phyloP scores from a whole-genome alignment of 2,329 filamentous ascomycete species.

The Pseudocercospora macadamiae region DNA sequence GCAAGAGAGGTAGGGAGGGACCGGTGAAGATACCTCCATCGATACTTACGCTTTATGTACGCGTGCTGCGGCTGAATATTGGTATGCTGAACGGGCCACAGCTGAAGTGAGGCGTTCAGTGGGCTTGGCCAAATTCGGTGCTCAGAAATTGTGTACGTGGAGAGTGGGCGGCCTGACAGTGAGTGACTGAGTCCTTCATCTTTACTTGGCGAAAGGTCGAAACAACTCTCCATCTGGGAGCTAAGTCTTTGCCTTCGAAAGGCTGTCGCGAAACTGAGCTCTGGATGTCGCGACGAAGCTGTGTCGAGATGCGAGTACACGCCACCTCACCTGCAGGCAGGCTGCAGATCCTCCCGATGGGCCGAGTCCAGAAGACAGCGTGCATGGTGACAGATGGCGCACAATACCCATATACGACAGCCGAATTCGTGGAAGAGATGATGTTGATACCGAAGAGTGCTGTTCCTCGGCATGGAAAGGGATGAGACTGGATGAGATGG shows the following conservation, averaged over 20 bases:
- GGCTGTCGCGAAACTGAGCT: not conserved
- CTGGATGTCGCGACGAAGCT: not conserved
- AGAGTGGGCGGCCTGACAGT: not conserved
- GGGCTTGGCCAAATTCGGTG: not conserved
- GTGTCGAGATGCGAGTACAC: not conserved
- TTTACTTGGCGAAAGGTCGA: too few relatives aligned
- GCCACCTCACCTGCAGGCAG: too few relatives aligned
- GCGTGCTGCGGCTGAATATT: not conserved
- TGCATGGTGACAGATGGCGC: too few relatives aligned
- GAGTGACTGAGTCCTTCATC: too few relatives aligned
- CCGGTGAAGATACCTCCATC: not conserved
- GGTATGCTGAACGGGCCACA: not conserved
- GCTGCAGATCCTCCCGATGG: too few relatives aligned
- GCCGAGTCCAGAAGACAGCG: too few relatives aligned
- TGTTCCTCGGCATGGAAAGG: too few relatives aligned
- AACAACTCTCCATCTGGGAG: too few relatives aligned
- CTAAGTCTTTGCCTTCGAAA: too few relatives aligned
- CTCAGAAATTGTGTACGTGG: too few relatives aligned
- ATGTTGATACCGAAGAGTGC: not conserved
- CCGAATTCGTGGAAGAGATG: not conserved
- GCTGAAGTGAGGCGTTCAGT: conserved; percentile 4
- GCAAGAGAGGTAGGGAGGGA: not conserved
- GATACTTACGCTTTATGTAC: not conserved
- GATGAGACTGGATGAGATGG: too few relatives aligned
- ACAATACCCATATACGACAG: too few relatives aligned